These are phyloP conservation scores for Termitomyces titanicus DNA, from an alignment of 768 basidiomycete genomes.

Conservation along the genomic window DNA sequence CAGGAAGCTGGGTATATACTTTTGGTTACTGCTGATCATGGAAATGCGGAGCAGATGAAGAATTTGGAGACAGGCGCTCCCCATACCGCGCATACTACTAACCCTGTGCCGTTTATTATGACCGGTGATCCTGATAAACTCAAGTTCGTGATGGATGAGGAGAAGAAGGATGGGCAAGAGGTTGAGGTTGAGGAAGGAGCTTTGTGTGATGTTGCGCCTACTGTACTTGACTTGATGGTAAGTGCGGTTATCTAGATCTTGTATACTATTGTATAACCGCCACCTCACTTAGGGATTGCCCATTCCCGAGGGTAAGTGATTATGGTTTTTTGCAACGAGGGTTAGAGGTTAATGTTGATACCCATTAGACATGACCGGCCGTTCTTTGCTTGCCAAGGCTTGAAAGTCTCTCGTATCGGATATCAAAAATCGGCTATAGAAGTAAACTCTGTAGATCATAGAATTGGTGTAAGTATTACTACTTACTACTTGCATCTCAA, in stretches of 20 bases:
- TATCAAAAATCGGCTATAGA: neutral
- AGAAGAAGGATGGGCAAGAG: conserved; percentile 41
- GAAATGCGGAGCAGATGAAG: conserved; percentile 94
- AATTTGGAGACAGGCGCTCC: conserved; percentile 81
- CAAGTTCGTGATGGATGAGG: conserved; percentile 48
- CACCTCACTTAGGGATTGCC: conserved; percentile 43
- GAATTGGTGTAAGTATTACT: neutral
- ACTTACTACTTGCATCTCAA: too few species aligned
- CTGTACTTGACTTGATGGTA: conserved; percentile 67
- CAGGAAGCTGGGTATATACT: conserved; percentile 84
- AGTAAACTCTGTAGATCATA: neutral
- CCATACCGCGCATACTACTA: conserved; percentile 90
- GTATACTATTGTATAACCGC: neutral
- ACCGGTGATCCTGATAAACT: conserved; percentile 59
- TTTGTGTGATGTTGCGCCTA: conserved; percentile 89
- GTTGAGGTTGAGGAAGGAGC: conserved; percentile 66
- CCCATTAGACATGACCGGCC: conserved; percentile 52
- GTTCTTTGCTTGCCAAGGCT: conserved; percentile 43
- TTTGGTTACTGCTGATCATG: conserved; percentile 89
- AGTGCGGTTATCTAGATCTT: neutral
- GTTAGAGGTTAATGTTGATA: neutral
- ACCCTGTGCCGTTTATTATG: conserved; percentile 89
- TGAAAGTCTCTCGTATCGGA: neutral
- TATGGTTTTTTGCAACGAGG: neutral
- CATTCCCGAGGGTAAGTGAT: conserved; percentile 62